Evolutionary conservation across 139 green algal species (phyloP).

Genomic region (Dunaliella primolecta): DNA sequence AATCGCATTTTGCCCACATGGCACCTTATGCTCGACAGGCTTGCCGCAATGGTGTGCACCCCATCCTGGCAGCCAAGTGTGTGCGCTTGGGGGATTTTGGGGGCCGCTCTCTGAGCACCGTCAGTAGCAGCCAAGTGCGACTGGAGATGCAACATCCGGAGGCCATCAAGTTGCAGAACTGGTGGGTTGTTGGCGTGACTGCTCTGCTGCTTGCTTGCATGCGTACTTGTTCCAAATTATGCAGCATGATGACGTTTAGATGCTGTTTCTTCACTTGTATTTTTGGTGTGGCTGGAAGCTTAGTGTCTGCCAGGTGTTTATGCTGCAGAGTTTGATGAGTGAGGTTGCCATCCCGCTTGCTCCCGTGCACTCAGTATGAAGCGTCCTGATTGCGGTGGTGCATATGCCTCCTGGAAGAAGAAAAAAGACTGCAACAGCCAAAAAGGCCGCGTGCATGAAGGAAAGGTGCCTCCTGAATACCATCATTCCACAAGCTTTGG

Average conservation of each 20-base stretch:
- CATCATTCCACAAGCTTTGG: too few species aligned
- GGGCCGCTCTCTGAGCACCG: conserved; percentile 81
- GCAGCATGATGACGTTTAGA: background rate
- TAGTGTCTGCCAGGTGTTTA: too few species aligned
- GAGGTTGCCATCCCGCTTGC: too few species aligned
- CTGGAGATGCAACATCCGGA: conserved; percentile 76
- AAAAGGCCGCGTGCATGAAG: too few species aligned
- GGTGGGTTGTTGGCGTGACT: conserved; percentile 41
- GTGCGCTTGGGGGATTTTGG: conserved; percentile 91
- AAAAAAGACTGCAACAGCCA: too few species aligned
- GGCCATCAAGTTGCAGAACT: conserved; percentile 50
- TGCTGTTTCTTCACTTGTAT: background rate
- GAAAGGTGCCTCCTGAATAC: too few species aligned
- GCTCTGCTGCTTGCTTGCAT: background rate
- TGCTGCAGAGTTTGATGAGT: too few species aligned
- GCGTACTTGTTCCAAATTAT: background rate
- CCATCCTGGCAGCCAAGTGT: conserved; percentile 83
- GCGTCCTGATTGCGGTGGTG: too few species aligned
- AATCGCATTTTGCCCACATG: background rate
- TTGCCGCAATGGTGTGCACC: conserved; percentile 48
- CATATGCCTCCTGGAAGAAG: too few species aligned
- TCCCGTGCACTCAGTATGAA: too few species aligned
- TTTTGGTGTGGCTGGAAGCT: too few species aligned
- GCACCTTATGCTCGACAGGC: too few species aligned
- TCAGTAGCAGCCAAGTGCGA: conserved; percentile 57